Conservation (phyloP, 257 asterid genomes). For the Sherardia arvensis region DNA sequence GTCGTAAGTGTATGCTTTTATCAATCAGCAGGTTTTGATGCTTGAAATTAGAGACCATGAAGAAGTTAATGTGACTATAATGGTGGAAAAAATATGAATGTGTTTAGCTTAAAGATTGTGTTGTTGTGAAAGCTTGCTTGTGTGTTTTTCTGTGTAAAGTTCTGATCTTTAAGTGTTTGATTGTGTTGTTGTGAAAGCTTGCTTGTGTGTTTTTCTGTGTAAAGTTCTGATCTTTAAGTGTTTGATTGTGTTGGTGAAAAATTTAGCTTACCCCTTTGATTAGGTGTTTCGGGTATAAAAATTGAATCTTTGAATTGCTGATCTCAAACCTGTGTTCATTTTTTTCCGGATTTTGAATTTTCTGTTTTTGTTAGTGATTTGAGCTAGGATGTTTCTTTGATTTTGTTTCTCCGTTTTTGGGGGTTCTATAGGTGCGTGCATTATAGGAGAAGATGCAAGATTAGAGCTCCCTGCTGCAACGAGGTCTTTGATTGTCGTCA, state of each 20-base stretch:
- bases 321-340: neutral
- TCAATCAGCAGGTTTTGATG: too few relatives aligned
- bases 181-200: neutral
- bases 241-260: conserved; percentile 4
- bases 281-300: conserved; percentile 7
- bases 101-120: too few relatives aligned
- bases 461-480: conserved; percentile 41
- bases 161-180: conserved; percentile 6
- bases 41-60: neutral
- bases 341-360: neutral
- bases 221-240: conserved; percentile 14
- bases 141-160: conserved; percentile 4
- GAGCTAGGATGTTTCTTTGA: neutral
- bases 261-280: neutral
- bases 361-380: neutral
- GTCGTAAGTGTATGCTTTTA: neutral
- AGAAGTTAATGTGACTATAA: neutral
- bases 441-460: conserved; percentile 41
- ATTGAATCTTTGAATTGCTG: neutral
- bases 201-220: neutral
- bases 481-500: conserved; percentile 40
- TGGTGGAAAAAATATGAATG: neutral
- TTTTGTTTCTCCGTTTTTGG: neutral
- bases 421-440: conserved; percentile 29
- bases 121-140: neutral